Evolutionary conservation across 2,329 filamentous ascomycete genomes (phyloP), one percentile per base, ranked within the genome.

Genomic region (Chaetomiaceae sp.): DNA sequence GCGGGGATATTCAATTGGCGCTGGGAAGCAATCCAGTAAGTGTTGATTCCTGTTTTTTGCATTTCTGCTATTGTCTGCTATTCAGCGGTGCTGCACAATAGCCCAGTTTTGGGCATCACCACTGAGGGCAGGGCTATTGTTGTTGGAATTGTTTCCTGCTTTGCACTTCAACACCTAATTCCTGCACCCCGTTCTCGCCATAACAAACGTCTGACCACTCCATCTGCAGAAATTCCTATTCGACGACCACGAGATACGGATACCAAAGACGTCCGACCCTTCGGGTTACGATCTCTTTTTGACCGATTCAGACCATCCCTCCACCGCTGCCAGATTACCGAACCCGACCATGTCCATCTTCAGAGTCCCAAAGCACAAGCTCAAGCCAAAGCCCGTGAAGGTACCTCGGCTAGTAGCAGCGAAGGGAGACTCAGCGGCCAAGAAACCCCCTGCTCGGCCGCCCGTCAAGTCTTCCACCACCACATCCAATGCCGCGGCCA

Each of bases 1-100:
- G 80, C 47, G 74, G 80, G 51, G 71, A 76, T 42, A 74, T 85
- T 49, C 73, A 81, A 62, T 71, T 86, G 62, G 75, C 78, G 5
- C 68, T 86, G 57, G 83, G 83, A 37, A 73, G 71, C 63, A 74
- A 69, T 61, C 82, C 82, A 34, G 83, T 86, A 80, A 75, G 51
- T 48, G 43, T 55, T 46, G 50, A 54, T 45, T 23, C 47, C 51
- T 58, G 17, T 47, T 20, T 33, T 19, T 14, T 33, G 14, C 36
- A 9, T 51, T 20, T 42, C n/a, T 38, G 20, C 57, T 54, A 57
- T 54, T 53, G 48, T 38, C 31, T 43, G 20, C 38, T 34, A 50
- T 40, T 52, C 25, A 46, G 19, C 42, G 22, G 36, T 40, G 34
- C 43, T 42, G 37, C 39, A 62, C 55, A 59, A 60, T 54, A 51